A percentile compares a stretch with the other conserved stretches of the same genome.
These are phyloP conservation scores for Lecanosticta acicola DNA, from an alignment of 2,329 filamentous ascomycete genomes.

Conservation along the genomic window DNA sequence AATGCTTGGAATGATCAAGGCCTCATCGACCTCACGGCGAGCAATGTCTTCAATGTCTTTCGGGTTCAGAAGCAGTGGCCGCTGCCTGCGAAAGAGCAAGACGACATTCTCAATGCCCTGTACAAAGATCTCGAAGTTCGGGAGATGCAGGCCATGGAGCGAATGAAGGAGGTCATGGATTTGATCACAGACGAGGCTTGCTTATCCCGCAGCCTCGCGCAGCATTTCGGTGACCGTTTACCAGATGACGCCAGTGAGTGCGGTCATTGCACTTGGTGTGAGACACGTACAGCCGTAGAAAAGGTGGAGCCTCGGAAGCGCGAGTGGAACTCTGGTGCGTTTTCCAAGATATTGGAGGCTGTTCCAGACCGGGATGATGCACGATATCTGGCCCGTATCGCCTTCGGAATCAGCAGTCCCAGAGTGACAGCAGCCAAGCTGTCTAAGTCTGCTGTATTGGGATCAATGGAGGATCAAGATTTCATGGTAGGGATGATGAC, in stretches of 20 bases:
- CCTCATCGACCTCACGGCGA: slow-evolving; percentile 47
- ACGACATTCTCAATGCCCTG: slow-evolving; percentile 44
- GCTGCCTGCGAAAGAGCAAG: slow-evolving; percentile 37
- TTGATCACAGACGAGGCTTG: slow-evolving; percentile 51
- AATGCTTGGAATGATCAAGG: slow-evolving; percentile 49
- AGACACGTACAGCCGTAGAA: slow-evolving; percentile 30
- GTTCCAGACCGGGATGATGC: slow-evolving; percentile 52
- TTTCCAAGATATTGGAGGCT: slow-evolving; percentile 41
- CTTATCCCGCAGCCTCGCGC: slow-evolving; percentile 48
- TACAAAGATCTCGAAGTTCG: slow-evolving; percentile 48
- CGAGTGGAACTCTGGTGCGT: slow-evolving; percentile 36
- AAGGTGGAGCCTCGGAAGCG: slow-evolving; percentile 39
- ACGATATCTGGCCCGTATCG: slow-evolving; percentile 53
- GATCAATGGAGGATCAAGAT: slow-evolving; percentile 51
- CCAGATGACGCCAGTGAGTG: slow-evolving; percentile 43
- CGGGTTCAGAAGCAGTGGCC: slow-evolving; percentile 47
- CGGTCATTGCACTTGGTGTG: slow-evolving; percentile 47
- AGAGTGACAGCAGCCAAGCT: slow-evolving; percentile 48
- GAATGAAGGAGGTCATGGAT: slow-evolving; percentile 48
- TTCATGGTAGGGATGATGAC: slow-evolving; percentile 40
- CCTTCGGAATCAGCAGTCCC: slow-evolving; percentile 59
- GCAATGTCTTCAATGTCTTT: slow-evolving; percentile 52
- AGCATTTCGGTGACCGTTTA: slow-evolving; percentile 54
- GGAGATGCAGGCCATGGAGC: slow-evolving; percentile 50
- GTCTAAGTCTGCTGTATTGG: slow-evolving; percentile 43